Base-by-base conservation (phyloP, 495 filamentous ascomycete species). In the Tuber melanosporum region DNA sequence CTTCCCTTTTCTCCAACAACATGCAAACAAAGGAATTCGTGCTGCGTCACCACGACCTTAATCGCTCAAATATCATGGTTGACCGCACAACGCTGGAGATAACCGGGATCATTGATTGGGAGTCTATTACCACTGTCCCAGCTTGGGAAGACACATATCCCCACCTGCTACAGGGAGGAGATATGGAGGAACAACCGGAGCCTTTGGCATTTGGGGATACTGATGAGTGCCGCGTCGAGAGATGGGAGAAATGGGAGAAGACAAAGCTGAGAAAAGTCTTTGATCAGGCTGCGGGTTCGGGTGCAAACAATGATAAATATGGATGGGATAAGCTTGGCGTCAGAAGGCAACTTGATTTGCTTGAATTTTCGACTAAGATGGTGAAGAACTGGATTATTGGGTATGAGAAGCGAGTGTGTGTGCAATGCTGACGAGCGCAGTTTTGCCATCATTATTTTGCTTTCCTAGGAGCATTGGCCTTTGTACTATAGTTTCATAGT, bases 81-180 rank as follows among this genome's bases (percentile, higher is more conserved):
- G 82, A 87, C 71, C 74, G 71, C 22, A 77, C 86, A 17, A 75
- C 84, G 1, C 85, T 84, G 6, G 39, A 82, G 5, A 78, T 89
- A 17, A 85, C 85, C 10, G 88, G 84, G n/a, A 66, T 90, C 7
- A 73, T 89, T 43, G 87, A 87, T 77, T 90, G 88, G 89, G 86
- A 89, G 70, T 87, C 85, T 77, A 82, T 88, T n/a, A 85, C 86
- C 12, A 83, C 85, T 39, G 73, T 87, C 26, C 88, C 88, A 39
- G 75, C 85, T 19, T 89, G 86, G 85, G 84, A 85, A 69, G 84
- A 86, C 26, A 85, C 83, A 73, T 82, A 87, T 39, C 88, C 88
- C 43, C 79, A 83, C 46, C 88, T 89, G 70, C 80, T 89, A 69
- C 79, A 66, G 70, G 76, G 74, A 41, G 73, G 36, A 77, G 42